These are phyloP conservation scores for Fusarium abutilonis DNA, from an alignment of 2,329 filamentous ascomycete species.

Conservation along the genomic window DNA sequence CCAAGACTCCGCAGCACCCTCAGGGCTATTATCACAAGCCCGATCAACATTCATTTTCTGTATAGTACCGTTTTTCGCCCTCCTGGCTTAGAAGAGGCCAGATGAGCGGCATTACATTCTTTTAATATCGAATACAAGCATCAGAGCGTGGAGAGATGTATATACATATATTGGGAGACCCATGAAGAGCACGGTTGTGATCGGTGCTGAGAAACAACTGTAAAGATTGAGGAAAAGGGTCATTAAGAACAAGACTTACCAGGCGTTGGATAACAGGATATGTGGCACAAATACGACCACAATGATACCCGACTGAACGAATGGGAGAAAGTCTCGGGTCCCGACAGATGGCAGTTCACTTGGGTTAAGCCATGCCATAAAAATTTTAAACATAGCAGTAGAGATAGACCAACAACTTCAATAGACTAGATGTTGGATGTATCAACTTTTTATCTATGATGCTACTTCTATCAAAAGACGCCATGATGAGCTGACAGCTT, in stretches of 20 bases:
- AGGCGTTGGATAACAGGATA: slow-evolving; percentile 11
- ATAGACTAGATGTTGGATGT: slow-evolving; percentile 25
- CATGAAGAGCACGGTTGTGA: slow-evolving; percentile 19
- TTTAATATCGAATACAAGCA: slow-evolving; percentile 41
- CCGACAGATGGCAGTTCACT: slow-evolving; percentile 6
- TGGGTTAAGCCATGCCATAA: slow-evolving; percentile 18
- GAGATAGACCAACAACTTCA: slow-evolving; percentile 23
- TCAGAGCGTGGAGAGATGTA: slow-evolving; percentile 14
- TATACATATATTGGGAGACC: slow-evolving; percentile 26
- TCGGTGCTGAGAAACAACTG: slow-evolving; percentile 7
- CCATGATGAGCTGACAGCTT: no score
- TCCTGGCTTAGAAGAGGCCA: slow-evolving; percentile 35
- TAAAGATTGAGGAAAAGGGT: slow-evolving; percentile 5
- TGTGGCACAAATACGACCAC: slow-evolving; percentile 30
- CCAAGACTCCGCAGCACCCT: slow-evolving; percentile 40
- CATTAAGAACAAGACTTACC: slow-evolving; percentile 5
- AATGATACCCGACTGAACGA: slow-evolving; percentile 37
- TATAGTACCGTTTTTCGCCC: slow-evolving; percentile 42
- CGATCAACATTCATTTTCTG: slow-evolving; percentile 44
- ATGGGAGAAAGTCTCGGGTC: slow-evolving; percentile 23
- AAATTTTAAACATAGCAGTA: slow-evolving; percentile 7
- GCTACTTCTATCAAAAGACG: no score
- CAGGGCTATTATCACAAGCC: slow-evolving; percentile 31
- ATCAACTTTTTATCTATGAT: background rate
- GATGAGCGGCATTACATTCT: slow-evolving; percentile 41